Conservation (phyloP, 1,284 basidiomycete genomes). For the Cutaneotrichosporon sp. region DNA sequence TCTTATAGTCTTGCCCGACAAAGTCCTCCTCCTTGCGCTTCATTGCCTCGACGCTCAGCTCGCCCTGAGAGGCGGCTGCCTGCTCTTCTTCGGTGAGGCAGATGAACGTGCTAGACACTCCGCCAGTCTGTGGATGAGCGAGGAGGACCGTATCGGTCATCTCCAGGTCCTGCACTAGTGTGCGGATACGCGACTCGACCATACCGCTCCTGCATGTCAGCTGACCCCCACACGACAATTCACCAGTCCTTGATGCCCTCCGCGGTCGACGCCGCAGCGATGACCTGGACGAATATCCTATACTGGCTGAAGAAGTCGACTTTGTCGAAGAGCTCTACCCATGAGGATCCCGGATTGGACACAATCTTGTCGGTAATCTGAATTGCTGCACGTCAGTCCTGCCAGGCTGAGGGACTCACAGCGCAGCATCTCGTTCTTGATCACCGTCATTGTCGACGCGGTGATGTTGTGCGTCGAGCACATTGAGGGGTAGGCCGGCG, state of each 20-base stretch:
- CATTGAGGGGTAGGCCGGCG: slow-evolving; percentile 99
- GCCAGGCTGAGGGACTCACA: slow-evolving; percentile 57
- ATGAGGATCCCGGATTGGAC: slow-evolving; percentile 63
- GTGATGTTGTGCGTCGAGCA: slow-evolving; percentile 98
- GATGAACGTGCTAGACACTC: slow-evolving; percentile 82
- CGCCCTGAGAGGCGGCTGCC: slow-evolving; percentile 82
- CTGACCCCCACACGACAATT: slow-evolving; percentile 34
- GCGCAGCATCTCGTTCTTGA: slow-evolving; percentile 93
- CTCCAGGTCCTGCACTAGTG: slow-evolving; percentile 96
- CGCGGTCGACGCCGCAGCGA: slow-evolving; percentile 78
- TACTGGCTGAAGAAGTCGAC: slow-evolving; percentile 98
- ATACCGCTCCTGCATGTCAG: slow-evolving; percentile 70
- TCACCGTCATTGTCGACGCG: slow-evolving; percentile 90
- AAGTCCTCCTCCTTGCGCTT: slow-evolving; percentile 78
- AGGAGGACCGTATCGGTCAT: slow-evolving; percentile 85
- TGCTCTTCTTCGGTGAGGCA: slow-evolving; percentile 85
- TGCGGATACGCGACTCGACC: slow-evolving; percentile 94
- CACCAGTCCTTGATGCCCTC: slow-evolving; percentile 95
- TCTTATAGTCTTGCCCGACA: slow-evolving; percentile 71
- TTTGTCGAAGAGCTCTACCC: slow-evolving; percentile 88
- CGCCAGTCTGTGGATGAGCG: slow-evolving; percentile 94
- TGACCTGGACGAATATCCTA: slow-evolving; percentile 96
- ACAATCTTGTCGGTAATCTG: slow-evolving; percentile 92
- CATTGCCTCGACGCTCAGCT: slow-evolving; percentile 68
- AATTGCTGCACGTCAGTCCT: slow-evolving; percentile 60